Base-by-base conservation (phyloP, 2,329 filamentous ascomycete species). In the Colletotrichum eremochloae region DNA sequence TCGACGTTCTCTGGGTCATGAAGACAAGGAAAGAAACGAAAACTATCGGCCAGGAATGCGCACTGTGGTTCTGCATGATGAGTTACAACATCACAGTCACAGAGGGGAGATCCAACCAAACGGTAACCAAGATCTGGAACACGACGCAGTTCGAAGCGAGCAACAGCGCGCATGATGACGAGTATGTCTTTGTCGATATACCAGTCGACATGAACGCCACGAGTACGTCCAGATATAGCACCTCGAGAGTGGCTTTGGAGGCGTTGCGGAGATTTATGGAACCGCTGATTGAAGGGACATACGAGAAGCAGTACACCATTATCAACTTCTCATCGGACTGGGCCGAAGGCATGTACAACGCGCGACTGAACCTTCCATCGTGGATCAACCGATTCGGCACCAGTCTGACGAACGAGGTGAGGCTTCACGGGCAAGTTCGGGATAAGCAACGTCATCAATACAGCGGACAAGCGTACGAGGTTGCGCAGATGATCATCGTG, bases 51-150 rank as follows among this genome's bases (percentile, higher is more conserved):
- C 74, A 76, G n/a, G 77, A 81, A 62, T 83, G 81, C 53, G 77
- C 77, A 0, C 57, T 83, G 1, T 84, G 81, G 82, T 81, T 82
- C 66, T 83, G 82, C 61, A 76, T 83, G 29, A 77, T 80, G 65
- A 78, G 76, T 14, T 80, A 78, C 68, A 76, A 77, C 20, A 71
- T 81, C 33, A 75, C 73, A 2, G 76, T 81, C 5, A 75, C 53
- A 20, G 77, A 81, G 29, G 80, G 81, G 24, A 71, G 75, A 42
- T 71, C 78, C 24, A 75, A 75, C 8, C 78, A 79, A 53, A 76
- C 58, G 0, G 53, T 78, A 0, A 65, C 76, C 6, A 75, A 50
- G 4, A 78, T 74, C 52, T 82, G 79, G 81, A 78, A 80, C 20
- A 77, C 76, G 14, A 79, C 79, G 0, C 72, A 75, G 0, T 74